Evolutionary conservation across 2,329 filamentous ascomycete species (phyloP).

Genomic region (Aspergillus puulaauensis): DNA sequence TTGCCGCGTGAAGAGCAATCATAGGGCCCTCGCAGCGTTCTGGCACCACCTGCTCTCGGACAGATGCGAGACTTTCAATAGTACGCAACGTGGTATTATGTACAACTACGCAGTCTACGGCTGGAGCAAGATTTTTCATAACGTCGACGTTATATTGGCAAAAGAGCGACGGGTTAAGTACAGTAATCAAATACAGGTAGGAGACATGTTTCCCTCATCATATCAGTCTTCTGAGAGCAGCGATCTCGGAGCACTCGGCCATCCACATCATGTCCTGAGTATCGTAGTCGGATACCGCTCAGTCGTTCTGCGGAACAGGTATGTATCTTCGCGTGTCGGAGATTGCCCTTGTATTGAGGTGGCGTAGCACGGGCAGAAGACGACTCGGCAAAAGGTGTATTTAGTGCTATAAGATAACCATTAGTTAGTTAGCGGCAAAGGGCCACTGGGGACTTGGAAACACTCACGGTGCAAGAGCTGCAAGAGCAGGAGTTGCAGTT

Average conservation of each 20-base stretch:
- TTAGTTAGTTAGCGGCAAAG: slow-evolving; percentile 1
- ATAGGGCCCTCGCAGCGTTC: background rate
- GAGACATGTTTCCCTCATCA: background rate
- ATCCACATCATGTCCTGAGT: background rate
- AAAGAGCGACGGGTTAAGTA: background rate
- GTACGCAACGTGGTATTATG: background rate
- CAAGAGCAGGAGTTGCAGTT: slow-evolving; percentile 13
- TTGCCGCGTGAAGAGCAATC: background rate
- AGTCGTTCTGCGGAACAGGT: background rate
- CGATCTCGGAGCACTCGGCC: background rate
- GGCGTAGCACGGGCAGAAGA: slow-evolving; percentile 4
- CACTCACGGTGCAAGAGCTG: slow-evolving; percentile 10
- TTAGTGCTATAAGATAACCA: slow-evolving; percentile 11
- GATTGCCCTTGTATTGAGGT: background rate
- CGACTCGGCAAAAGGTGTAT: slow-evolving; percentile 2
- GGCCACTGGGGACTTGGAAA: background rate
- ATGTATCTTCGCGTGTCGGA: background rate
- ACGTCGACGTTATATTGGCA: slow-evolving; percentile 2
- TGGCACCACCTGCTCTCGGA: background rate
- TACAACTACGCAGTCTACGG: background rate
- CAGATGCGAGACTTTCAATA: background rate
- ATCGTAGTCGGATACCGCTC: background rate
- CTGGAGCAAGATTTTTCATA: background rate
- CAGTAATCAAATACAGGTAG: background rate
- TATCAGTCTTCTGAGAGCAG: background rate